Percentiles rank a stretch among this genome's conserved stretches.
phyloP scores from a whole-genome alignment of 108 stramenopile species.

The Nitzschia sp. region DNA sequence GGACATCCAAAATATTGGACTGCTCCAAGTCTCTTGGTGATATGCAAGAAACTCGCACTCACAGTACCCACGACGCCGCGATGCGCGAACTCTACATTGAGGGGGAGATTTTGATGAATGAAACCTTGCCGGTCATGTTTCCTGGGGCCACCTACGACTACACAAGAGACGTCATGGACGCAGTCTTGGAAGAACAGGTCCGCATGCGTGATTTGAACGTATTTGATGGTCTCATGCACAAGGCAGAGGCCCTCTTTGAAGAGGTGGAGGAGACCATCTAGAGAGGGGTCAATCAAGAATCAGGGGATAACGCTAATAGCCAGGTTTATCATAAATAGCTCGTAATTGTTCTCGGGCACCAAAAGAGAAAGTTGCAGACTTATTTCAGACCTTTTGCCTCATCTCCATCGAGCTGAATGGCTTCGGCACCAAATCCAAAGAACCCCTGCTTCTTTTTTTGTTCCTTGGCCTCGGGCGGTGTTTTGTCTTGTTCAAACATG shows the following conservation, averaged over 20 bases:
- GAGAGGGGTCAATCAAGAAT: background rate
- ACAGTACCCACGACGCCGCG: background rate
- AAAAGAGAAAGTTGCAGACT: background rate
- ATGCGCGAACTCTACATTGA: background rate
- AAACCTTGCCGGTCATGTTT: slow-evolving; percentile 12
- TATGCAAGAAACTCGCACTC: slow-evolving; percentile 53
- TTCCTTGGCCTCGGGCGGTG: slow-evolving; percentile 1
- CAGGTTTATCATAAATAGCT: no score
- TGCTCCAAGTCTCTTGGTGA: slow-evolving; percentile 47
- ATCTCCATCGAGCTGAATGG: slow-evolving; percentile 40
- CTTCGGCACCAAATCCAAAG: slow-evolving; percentile 37
- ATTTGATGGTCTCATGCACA: slow-evolving; percentile 9
- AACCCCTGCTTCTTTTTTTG: slow-evolving; percentile 37
- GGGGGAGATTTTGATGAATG: slow-evolving; percentile 21
- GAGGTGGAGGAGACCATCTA: background rate
- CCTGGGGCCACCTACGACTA: slow-evolving; percentile 24
- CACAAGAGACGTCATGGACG: slow-evolving; percentile 10
- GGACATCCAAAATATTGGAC: slow-evolving; percentile 47
- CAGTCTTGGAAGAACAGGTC: slow-evolving; percentile 5
- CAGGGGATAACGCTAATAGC: background rate
- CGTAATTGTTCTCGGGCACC: no score
- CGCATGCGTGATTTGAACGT: background rate
- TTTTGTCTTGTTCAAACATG: slow-evolving; percentile 3
- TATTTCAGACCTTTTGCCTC: slow-evolving; percentile 29
- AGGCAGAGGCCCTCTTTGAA: slow-evolving; percentile 9